Base-by-base conservation (phyloP, 73 alveolate species). In the Tetrahymena malaccensis region DNA sequence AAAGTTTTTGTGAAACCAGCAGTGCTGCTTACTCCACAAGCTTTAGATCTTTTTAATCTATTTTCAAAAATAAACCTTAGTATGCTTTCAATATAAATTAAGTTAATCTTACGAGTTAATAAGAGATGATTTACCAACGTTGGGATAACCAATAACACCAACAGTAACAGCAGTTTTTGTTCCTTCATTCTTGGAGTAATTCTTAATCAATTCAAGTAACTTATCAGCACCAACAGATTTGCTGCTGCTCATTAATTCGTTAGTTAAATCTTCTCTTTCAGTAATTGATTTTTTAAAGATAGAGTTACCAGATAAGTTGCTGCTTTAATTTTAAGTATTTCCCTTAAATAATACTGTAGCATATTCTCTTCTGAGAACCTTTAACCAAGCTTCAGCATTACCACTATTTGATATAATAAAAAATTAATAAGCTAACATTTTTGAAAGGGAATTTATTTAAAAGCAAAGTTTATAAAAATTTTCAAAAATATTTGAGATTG, bases 141-240 rank as follows among this genome's bases (percentile, higher is more conserved):
- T 98, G n/a, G 99, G 99, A 93, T 98, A 98, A 12, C 99, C 99
- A 34, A 98, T 98, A 16, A 99, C 99, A 27, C 99, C 99, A 35
- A 99, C 99, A 13, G 97, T 97, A 43, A 98, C 98, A 35, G 96
- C 96, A 83, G 96, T 94, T 97, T 97, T 98, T 21, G 97, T 96
- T 37, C 97, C 97, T 84, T 98, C 99, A 33, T 96, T 98, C 96
- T 99, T 98, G 33, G 99, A 98, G 94, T 99, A 99, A 94, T 99
- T 99, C 96, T 99, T 99, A 25, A 99, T 95, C 84, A 99, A 96
- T 94, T 98, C 98, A 95, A 99, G 95, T 94, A 99, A 96, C 85
- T 98, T 99, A 70, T 99, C 99, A 43, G 99, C 96, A 43, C 99
- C 99, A 34, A 99, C 97, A 12, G 99, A 98, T 96, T 97, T 98